Conservation (phyloP, 192 early-diverging fungal genomes). For the Allomyces macrogynus region DNA sequence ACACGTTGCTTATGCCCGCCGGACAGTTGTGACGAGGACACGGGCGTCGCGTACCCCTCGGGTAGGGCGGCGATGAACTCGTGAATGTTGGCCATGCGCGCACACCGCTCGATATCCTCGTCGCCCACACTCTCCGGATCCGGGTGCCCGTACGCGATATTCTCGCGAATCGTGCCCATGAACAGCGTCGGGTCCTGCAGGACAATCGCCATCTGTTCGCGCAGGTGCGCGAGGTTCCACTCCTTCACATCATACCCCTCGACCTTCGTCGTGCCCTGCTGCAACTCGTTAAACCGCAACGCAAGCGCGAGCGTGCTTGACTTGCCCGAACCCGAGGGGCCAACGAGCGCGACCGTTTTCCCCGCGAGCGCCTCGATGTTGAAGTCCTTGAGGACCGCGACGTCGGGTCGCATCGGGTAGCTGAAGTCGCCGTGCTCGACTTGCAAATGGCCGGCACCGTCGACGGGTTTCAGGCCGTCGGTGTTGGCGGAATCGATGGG, state of each 20-base stretch:
- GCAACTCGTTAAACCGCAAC: slow-evolving; percentile 32
- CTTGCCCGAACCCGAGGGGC: slow-evolving; percentile 48
- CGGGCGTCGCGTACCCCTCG: not conserved
- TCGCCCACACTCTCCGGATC: slow-evolving; percentile 17
- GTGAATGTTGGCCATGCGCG: slow-evolving; percentile 31
- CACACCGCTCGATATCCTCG: slow-evolving; percentile 23
- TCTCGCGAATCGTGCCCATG: slow-evolving; percentile 33
- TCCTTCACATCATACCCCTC: slow-evolving; percentile 21
- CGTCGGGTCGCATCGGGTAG: slow-evolving; percentile 17
- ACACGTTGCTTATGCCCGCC: slow-evolving; percentile 53
- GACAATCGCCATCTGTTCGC: slow-evolving; percentile 28
- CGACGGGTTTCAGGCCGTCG: slow-evolving; percentile 11
- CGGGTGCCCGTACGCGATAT: slow-evolving; percentile 33
- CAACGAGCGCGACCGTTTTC: slow-evolving; percentile 56
- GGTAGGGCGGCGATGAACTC: slow-evolving; percentile 13
- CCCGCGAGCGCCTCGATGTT: slow-evolving; percentile 31
- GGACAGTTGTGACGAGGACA: slow-evolving; percentile 16
- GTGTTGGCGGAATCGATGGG: slow-evolving; percentile 17
- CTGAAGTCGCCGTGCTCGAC: slow-evolving; percentile 11
- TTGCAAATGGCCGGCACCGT: not conserved
- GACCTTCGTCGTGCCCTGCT: slow-evolving; percentile 16
- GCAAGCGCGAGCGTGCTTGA: slow-evolving; percentile 37
- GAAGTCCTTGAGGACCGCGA: slow-evolving; percentile 25
- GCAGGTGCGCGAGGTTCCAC: slow-evolving; percentile 17
- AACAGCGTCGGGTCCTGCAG: slow-evolving; percentile 38